Evolutionary conservation across 805 yeast genomes (phyloP), one percentile per base, ranked within the genome.

Genomic region (Yarrowia osloensis): DNA sequence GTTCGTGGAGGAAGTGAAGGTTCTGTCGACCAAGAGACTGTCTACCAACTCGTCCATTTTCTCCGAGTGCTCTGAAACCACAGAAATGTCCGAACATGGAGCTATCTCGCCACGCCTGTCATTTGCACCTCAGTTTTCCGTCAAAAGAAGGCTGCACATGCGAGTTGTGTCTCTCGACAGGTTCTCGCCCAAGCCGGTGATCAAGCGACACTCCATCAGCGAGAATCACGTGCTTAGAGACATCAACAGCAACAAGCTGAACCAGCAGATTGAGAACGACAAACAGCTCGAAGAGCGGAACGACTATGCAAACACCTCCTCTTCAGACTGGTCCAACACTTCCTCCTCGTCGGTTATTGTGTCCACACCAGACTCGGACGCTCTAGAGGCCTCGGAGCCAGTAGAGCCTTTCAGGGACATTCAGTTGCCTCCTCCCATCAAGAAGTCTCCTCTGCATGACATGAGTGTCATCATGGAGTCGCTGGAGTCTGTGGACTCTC

Each of bases 161-260:
- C n/a, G 63, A 28, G 63, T 57, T 8, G 47, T 40, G 3, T 57
- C 63, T 13, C 49, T 57, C 4, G 66, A 61, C 40, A 19, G 54
- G 29, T 61, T 61, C 33, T 61, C 66, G 5, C 66, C 66, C 31
- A 61, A 61, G 24, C 54, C 66, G 9, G 66, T 61, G 15, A 61
- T 61, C n/a, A 44, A 44, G 21, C 35, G 63, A n/a, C 63, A 57
- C 22, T 57, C 63, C 4, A 37, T 35, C 31, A 52, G 59, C 17
- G 59, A 52, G 13, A 52, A 29, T 15, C 42, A 24, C 19, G 61
- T 54, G 24, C 61, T 54, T 24, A 7, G 31, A 26, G 61, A 54
- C 4, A 24, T 35, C 22, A 24, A 37, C 61, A 35, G 44, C 21
- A 54, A 40, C 44, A 54, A n/a, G 24, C 33, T 54, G n/a, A 54